Base-by-base conservation (phyloP, 2,329 filamentous ascomycete genomes). In the Herpotrichia juniperi region DNA sequence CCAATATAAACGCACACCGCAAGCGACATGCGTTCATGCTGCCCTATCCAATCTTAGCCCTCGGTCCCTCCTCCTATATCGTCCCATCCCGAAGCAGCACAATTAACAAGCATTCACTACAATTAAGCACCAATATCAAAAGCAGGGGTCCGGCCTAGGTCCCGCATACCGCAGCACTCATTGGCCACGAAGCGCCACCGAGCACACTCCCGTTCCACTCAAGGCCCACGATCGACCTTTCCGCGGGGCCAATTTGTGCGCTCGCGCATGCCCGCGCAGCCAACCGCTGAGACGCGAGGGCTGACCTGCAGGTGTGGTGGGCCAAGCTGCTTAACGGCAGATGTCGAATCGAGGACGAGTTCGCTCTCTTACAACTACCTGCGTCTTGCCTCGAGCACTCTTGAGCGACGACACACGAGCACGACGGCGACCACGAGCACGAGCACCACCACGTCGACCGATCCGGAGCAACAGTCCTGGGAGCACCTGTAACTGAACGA, bases 21-120 rank as follows among this genome's bases (percentile, higher is more conserved):
- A 21, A 21, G 21, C 32, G 12, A 16, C 30, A n/a, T 25, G n/a
- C 24, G 39, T 47, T 51, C 49, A 51, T 51, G 50, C 50, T 52
- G 50, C 37, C 50, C 50, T 47, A 46, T 47, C 49, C 49, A 51
- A 47, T 51, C 42, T 43, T 43, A 35, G 37, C n/a, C 9, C 28
- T 4, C 21, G 26, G 3, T 21, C 11, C 37, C 19, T 21, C 22
- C n/a, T n/a, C 19, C 30, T 46, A 51, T 46, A 51, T 47, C 46
- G 39, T n/a, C 49, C 8, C 49, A 4, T 42, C 50, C 50, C 28
- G 40, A 52, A 48, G 37, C 44, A 39, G 44, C 6, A 19, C 9
- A 35, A 48, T 48, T 48, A 52, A 22, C 16, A 25, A 14, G 3
- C 7, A 12, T 44, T 39, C 35, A 28, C 3, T 11, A 16, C 24